These are phyloP conservation scores for Aureobasidium sp. DNA, from an alignment of 2,329 filamentous ascomycete genomes.

Conservation along the genomic window DNA sequence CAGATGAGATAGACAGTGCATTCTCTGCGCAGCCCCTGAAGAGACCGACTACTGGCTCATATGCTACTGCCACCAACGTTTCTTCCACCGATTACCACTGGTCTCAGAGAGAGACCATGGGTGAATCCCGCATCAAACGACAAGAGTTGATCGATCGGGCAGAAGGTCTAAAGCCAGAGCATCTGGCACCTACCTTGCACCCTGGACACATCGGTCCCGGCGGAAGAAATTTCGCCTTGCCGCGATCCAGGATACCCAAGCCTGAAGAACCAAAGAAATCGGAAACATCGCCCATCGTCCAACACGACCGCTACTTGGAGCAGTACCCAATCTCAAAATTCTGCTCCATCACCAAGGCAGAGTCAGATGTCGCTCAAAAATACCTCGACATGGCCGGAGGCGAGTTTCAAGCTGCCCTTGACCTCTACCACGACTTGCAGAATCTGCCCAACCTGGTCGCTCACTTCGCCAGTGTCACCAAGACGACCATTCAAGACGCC, in stretches of 20 bases:
- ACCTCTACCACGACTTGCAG: not conserved
- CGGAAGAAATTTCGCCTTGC: not conserved
- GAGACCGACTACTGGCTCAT: not conserved
- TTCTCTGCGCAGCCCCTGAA: not conserved
- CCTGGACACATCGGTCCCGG: not conserved
- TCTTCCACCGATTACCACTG: not conserved
- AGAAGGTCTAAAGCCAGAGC: not conserved
- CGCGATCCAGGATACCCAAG: no score
- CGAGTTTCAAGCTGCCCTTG: not conserved
- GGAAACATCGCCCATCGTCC: not conserved
- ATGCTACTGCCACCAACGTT: not conserved
- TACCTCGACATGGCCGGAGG: not conserved
- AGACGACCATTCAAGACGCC: not conserved
- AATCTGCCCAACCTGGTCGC: not conserved
- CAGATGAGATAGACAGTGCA: not conserved
- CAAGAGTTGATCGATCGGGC: not conserved
- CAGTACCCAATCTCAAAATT: not conserved
- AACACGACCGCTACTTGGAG: not conserved
- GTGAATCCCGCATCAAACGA: not conserved
- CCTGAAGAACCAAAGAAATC: not conserved
- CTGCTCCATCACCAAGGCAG: not conserved
- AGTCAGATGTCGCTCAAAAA: not conserved
- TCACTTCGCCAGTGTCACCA: not conserved
- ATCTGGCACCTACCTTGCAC: not conserved
- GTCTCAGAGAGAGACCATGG: not conserved